Evolutionary conservation across 2,329 filamentous ascomycete species (phyloP), one percentile per base, ranked within the genome.

Genomic region (Xylariaceae sp.): DNA sequence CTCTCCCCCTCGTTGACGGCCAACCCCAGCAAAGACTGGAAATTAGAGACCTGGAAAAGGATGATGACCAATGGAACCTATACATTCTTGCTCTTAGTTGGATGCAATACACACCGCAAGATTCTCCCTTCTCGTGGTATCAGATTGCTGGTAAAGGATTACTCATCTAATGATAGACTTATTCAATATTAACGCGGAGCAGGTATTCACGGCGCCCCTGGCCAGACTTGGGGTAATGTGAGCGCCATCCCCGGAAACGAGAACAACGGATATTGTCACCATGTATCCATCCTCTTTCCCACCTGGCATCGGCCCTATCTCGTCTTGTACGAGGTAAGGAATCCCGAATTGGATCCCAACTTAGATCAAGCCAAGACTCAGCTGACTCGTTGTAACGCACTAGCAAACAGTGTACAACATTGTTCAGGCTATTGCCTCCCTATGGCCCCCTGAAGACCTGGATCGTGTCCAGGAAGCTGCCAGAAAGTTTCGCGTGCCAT

Each of bases 261-360:
- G 51, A 73, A 77, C 32, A 77, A 80, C 13, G 91, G 90, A 43
- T 95, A 92, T 69, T 95, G 91, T 69, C 83, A 83, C 11, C 91
- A 96, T 71, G 82, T 79, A 20, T 89, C 88, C 1, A 83, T 87
- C 33, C 75, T 94, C 13, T 94, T 96, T 68, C 83, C 87, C 32
- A 81, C 86, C 32, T 95, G 91, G 91, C 91, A 96, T 76, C 83
- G 91, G 43, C 88, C 90, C 1, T 95, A 93, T 70, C 76, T 94
- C 53, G 80, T 78, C 24, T 69, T 84, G 44, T 82, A 82, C 52
- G 82, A 85, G 75, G 82, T 81, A 67, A 47, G 67, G 53, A 48
- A 11, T 35, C 29, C 37, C 8, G 26, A 26, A 26, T 24, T 18
- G 8, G 11, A 8, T 3, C n/a, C 13, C 30, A 21, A 20, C 15